Evolutionary conservation across 148 eudicot species (phyloP), one percentile per base, ranked within the genome.

Genomic region (Linanthus parryae): DNA sequence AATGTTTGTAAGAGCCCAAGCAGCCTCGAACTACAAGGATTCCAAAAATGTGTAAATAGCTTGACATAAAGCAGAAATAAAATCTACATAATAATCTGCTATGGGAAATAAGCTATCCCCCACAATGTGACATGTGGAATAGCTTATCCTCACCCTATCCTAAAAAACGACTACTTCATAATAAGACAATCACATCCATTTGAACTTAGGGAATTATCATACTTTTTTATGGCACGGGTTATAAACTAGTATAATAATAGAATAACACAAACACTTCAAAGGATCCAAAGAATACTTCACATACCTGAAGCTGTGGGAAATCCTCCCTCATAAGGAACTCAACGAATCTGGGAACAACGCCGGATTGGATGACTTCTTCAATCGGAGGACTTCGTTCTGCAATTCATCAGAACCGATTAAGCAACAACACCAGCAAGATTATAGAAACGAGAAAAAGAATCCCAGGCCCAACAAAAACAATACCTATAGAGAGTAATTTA

Each of bases 401-500:
- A 55, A 19, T n/a, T 34, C 5, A 11, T 18, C 22, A 3, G 19
- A 37, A 54, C n/a, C n/a, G n/a, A n/a, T 24, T 21, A 21, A 17
- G 13, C 4, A 52, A 16, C n/a, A 25, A 16, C 45, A 54, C 28
- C 54, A 48, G 4, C 29, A 11, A 19, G n/a, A 29, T 18, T 10
- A 27, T n/a, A n/a, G n/a, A n/a, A n/a, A n/a, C n/a, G n/a, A n/a
- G n/a, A n/a, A n/a, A n/a, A n/a, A n/a, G n/a, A n/a, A n/a, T n/a
- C n/a, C n/a, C n/a, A n/a, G n/a, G n/a, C n/a, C 19, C 7, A 40
- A 5, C 41, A 8, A 15, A 47, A 17, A 39, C 18, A 30, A 25
- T 58, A 88, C 97, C 97, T 72, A 88, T 81, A 6, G 94, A 88
- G 41, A 88, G 94, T 27, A 88, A 71, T 59, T 88, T 88, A n/a